Evolutionary conservation across 2,329 filamentous ascomycete species (phyloP), one percentile per base, ranked within the genome.

Genomic region (Cercospora sojina): DNA sequence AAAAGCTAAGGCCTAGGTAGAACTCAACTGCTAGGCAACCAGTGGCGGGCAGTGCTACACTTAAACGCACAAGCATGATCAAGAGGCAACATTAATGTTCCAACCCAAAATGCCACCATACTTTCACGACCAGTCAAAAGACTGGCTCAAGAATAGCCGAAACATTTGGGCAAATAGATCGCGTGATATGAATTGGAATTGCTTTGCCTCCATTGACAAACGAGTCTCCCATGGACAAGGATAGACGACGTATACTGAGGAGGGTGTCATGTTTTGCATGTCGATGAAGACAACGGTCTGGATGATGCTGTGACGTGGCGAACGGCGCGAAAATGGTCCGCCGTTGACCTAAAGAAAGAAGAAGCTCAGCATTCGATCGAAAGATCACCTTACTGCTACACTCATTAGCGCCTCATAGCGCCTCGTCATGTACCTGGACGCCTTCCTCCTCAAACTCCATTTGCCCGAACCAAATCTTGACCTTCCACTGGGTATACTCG

Each of bases 191-290:
- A 23, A 10, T 41, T 25, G 59, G 51, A 51, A 55, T 62, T 57
- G 23, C 23, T 64, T 25, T 64, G 41, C 62, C 62, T 64, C 62
- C 64, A 65, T 58, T 62, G 58, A 57, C 59, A 62, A 65, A 65
- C 59, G 64, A 65, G 64, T 62, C 64, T 65, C 64, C 64, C 64
- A 62, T 47, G 47, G 64, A 59, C 23, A 38, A 55, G 43, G 64
- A 43, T 62, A 65, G 64, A 65, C 64, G 64, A 65, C 64, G 58
- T 65, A 65, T 65, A 65, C 58, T 65, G 59, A 62, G 64, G 58
- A 62, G 63, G 63, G 47, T 51, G 47, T 27, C 18, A 27, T 51
- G 38, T n/a, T 38, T 29, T 27, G 18, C 31, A 43, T 13, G 20
- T 16, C 31, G 57, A 31, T 10, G 23, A 13, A 49, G 38, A 47